These are phyloP conservation scores for Zelopaecilomyces penicillatus DNA, from an alignment of 2,329 filamentous ascomycete species.

Conservation along the genomic window DNA sequence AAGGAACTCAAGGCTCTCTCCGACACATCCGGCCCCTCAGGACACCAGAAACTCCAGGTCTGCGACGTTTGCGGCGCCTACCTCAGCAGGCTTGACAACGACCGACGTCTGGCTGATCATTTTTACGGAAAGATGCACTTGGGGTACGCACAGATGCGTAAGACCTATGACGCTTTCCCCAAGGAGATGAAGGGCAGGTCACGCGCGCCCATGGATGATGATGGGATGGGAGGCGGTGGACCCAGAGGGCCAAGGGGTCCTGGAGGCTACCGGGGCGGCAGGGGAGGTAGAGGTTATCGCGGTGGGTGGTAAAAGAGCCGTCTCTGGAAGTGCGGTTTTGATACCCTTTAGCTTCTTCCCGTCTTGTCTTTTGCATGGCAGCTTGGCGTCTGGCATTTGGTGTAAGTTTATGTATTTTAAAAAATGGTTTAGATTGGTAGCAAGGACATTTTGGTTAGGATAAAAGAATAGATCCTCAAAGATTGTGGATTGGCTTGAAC, in stretches of 20 bases:
- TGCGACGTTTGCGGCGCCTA: slow-evolving; percentile 98
- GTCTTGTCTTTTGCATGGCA: slow-evolving; percentile 9
- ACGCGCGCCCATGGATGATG: slow-evolving; percentile 47
- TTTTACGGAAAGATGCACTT: slow-evolving; percentile 99
- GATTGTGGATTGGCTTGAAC: no score
- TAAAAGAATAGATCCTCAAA: no score
- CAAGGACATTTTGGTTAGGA: no score
- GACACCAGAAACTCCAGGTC: slow-evolving; percentile 96
- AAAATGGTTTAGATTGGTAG: no score
- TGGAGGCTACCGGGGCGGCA: slow-evolving; percentile 44
- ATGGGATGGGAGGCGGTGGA: slow-evolving; percentile 38
- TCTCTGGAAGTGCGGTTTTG: neutral
- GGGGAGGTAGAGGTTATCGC: slow-evolving; percentile 42
- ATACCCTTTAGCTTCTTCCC: neutral
- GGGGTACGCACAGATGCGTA: slow-evolving; percentile 96
- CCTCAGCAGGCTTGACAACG: slow-evolving; percentile 84
- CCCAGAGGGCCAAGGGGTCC: slow-evolving; percentile 45
- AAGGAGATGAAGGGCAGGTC: slow-evolving; percentile 74
- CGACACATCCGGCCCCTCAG: slow-evolving; percentile 85
- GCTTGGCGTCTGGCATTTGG: slow-evolving; percentile 8
- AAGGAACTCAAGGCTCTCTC: slow-evolving; percentile 82
- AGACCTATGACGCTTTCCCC: slow-evolving; percentile 78
- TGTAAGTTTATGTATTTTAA: no score
- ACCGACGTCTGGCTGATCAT: slow-evolving; percentile 86
- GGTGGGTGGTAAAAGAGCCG: slow-evolving; percentile 35